Evolutionary conservation across 225 moss, liverwort and hornwort genomes (phyloP).

Genomic region (Lunularia cruciata): DNA sequence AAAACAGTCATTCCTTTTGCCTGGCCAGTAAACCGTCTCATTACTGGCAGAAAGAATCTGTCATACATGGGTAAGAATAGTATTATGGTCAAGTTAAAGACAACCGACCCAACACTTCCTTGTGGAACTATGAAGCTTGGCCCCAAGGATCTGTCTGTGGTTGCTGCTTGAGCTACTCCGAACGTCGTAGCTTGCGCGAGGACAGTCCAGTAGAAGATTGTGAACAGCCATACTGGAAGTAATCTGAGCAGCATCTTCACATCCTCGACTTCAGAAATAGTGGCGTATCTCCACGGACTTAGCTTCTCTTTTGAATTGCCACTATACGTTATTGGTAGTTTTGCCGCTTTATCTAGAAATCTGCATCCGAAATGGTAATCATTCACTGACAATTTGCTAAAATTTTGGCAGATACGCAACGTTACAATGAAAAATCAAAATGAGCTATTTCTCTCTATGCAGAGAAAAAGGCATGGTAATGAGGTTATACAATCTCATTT

Average conservation of each 20-base stretch:
- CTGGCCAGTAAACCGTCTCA: constrained; percentile 46
- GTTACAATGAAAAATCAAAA: too few species aligned
- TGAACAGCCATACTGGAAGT: constrained; percentile 60
- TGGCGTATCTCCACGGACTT: constrained; percentile 62
- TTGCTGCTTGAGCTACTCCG: constrained; percentile 56
- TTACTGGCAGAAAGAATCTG: constrained; percentile 46
- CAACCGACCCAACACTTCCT: constrained; percentile 58
- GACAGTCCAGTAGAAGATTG: constrained; percentile 62
- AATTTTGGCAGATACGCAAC: too few species aligned
- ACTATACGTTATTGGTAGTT: too few species aligned
- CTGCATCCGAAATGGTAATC: too few species aligned
- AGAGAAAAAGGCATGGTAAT: too few species aligned
- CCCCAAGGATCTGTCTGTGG: constrained; percentile 61
- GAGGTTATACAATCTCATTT: too few species aligned
- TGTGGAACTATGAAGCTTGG: constrained; percentile 53
- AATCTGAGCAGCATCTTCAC: constrained; percentile 64
- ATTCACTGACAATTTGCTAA: too few species aligned
- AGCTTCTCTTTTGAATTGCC: too few species aligned
- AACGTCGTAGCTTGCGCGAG: constrained; percentile 71
- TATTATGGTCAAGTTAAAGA: constrained; percentile 61
- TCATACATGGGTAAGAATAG: constrained; percentile 60
- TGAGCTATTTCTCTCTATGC: too few species aligned
- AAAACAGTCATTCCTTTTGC: constrained; percentile 60
- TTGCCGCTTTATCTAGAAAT: too few species aligned
- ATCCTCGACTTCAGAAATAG: constrained; percentile 68